These are phyloP conservation scores for Neophaeococcomyces mojaviensis DNA, from an alignment of 2,329 filamentous ascomycete species.

Conservation along the genomic window DNA sequence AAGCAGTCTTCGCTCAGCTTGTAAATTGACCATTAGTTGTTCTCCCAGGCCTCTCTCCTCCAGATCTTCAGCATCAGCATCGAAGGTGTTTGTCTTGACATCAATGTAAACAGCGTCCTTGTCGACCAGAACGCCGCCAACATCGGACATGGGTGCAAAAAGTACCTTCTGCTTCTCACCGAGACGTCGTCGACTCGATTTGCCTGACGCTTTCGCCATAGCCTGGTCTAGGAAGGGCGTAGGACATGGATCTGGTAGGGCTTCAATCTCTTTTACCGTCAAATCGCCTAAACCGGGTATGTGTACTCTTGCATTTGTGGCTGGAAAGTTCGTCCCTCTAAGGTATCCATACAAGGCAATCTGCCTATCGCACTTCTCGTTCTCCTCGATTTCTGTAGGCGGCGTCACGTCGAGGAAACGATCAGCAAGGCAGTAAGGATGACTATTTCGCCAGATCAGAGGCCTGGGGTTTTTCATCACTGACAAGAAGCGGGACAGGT, in stretches of 20 bases:
- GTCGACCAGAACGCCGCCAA: slow-evolving; percentile 90
- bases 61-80: slow-evolving; percentile 51
- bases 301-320: slow-evolving; percentile 78
- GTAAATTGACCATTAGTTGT: slow-evolving; percentile 84
- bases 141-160: slow-evolving; percentile 96
- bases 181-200: slow-evolving; percentile 68
- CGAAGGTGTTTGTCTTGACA: slow-evolving; percentile 64
- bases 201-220: slow-evolving; percentile 74
- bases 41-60: slow-evolving; percentile 85
- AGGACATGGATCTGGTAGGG: slow-evolving; percentile 86
- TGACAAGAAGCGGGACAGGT: slow-evolving; percentile 86
- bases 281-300: slow-evolving; percentile 88
- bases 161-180: slow-evolving; percentile 96
- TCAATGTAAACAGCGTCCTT: slow-evolving; percentile 93
- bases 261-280: slow-evolving; percentile 73
- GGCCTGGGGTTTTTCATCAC: slow-evolving; percentile 99
- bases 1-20: slow-evolving; percentile 71
- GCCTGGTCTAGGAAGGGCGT: slow-evolving; percentile 87
- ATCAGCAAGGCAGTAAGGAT: slow-evolving; percentile 89
- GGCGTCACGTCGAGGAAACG: slow-evolving; percentile 93
- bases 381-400: slow-evolving; percentile 79
- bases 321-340: slow-evolving; percentile 86
- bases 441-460: slow-evolving; percentile 91
- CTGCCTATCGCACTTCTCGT: slow-evolving; percentile 82
- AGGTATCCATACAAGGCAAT: slow-evolving; percentile 90